These are phyloP conservation scores for Globisporangium paroecandrum DNA, from an alignment of 352 stramenopile genomes.

Conservation along the genomic window DNA sequence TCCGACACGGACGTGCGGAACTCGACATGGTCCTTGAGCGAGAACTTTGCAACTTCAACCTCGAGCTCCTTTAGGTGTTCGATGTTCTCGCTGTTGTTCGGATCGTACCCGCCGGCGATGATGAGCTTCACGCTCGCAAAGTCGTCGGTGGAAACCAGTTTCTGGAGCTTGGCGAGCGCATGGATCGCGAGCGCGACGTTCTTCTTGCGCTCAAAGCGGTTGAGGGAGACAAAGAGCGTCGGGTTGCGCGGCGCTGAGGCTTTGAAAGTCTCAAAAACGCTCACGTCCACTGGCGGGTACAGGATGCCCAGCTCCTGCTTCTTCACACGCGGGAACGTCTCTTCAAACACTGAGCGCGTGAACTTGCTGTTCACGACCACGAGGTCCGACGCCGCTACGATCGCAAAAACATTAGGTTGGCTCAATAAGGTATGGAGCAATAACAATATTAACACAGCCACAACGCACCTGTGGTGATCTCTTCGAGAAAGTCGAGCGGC, in stretches of 20 bases:
- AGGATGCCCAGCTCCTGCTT: constrained; percentile 80
- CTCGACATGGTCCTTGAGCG: constrained; percentile 63
- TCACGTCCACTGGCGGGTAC: constrained; percentile 93
- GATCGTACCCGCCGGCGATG: constrained; percentile 96
- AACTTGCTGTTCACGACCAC: constrained; percentile 97
- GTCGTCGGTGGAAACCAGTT: constrained; percentile 29
- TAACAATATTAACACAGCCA: no score
- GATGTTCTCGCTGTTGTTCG: constrained; percentile 94
- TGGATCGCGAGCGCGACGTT: constrained; percentile 91
- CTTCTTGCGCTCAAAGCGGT: constrained; percentile 99
- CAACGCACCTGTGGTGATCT: constrained; percentile 86
- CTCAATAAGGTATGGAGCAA: no score
- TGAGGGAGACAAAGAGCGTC: constrained; percentile 93
- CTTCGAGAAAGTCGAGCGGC: constrained; percentile 92
- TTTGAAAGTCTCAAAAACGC: constrained; percentile 45
- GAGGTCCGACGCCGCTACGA: constrained; percentile 77
- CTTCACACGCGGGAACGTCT: constrained; percentile 82
- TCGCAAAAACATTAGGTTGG: constrained; percentile 13
- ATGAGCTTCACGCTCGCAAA: constrained; percentile 81
- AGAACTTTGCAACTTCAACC: constrained; percentile 53
- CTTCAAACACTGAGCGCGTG: constrained; percentile 87
- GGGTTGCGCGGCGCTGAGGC: constrained; percentile 35
- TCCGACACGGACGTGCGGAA: constrained; percentile 91
- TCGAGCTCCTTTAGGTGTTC: constrained; percentile 92
- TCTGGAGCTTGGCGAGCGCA: constrained; percentile 62